Evolutionary conservation across 768 basidiomycete species (phyloP), one percentile per base, ranked within the genome.

Genomic region (Coprinellus aureogranulatus): DNA sequence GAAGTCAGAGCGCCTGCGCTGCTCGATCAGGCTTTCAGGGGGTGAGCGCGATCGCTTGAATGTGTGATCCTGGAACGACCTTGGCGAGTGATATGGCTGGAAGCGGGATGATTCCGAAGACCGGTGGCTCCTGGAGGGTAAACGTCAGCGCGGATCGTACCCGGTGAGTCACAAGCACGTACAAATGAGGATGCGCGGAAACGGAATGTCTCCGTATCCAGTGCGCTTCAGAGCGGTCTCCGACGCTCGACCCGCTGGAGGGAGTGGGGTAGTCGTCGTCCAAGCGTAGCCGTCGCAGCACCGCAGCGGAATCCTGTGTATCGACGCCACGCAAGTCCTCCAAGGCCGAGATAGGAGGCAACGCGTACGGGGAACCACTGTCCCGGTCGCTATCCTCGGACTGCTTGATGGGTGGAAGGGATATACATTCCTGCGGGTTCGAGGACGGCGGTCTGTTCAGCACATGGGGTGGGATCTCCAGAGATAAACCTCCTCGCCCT

Each of bases 271-370:
- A 52, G 37, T 79, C 76, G 51, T 86, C 85, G 22, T 85, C 82
- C 60, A 79, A 76, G 55, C 75, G 79, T n/a, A 90, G 70, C 26
- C 89, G 78, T 54, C 83, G 74, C 47, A 90, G 70, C 6, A 90
- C 88, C 5, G 86, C 83, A 4, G 84, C 82, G 0, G 87, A 84
- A 65, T 89, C 86, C 37, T 75, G 77, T 57, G 59, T 75, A 68
- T 63, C 72, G 22, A 80, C 70, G 2, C 84, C 83, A 9, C 85
- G 77, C 49, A 85, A 67, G 58, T 84, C 83, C 67, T 89, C 88
- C 62, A 91, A 70, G 0, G 86, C 82, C 6, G 87, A 84, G 55
- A 89, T 88, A 0, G 87, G 86, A 1, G 87, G 88, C 3, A 89
- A 66, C 1, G 85, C 81, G 59, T 85, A 86, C 1, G 75, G 70